Base-by-base conservation (phyloP, 352 stramenopile genomes). In the Pythium brassicae region DNA sequence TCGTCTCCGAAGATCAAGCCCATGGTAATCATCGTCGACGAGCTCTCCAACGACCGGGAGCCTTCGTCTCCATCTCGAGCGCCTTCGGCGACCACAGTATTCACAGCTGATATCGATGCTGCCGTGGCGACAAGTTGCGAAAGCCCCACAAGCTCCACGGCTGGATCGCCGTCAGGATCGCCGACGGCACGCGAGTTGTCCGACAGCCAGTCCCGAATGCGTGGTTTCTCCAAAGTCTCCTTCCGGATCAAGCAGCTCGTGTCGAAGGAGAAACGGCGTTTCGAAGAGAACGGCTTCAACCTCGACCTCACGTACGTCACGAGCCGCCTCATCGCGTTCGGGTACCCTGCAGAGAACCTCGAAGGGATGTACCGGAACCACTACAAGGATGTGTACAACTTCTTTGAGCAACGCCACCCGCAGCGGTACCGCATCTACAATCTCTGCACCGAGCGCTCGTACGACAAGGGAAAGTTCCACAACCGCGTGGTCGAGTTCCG, bases 241-340 rank as follows among this genome's bases (percentile, higher is more conserved):
- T 81, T 78, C 25, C 76, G 71, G 9, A 59, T 91, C 48, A 91
- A 91, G 57, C 79, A 97, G 43, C 65, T 94, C 43, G 89, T 97
- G 26, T 96, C 85, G 49, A 94, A 95, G 67, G 92, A 95, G 59
- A 97, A 97, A 71, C 75, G 78, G 19, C 73, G 89, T 2, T 95
- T 92, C 62, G 76, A 76, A 27, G 76, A 89, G 58, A 83, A 95
- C 35, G 89, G 87, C 52, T 97, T 96, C 69, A 89, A 97, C 53
- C 71, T 97, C 50, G 91, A 97, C 65, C 78, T 97, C 69, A 93
- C 86, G 29, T 97, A 97, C 68, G 84, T 97, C 23, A 93, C 87
- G 15, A 65, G 67, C 49, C 73, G 81, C 6, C 72, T 97, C 25
- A 94, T 97, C 48, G 88, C 88, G 14, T 83, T 96, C 37, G 90